Evolutionary conservation across 1,139 yeast genomes (phyloP).

Genomic region (Sugiyamaella novakii): DNA sequence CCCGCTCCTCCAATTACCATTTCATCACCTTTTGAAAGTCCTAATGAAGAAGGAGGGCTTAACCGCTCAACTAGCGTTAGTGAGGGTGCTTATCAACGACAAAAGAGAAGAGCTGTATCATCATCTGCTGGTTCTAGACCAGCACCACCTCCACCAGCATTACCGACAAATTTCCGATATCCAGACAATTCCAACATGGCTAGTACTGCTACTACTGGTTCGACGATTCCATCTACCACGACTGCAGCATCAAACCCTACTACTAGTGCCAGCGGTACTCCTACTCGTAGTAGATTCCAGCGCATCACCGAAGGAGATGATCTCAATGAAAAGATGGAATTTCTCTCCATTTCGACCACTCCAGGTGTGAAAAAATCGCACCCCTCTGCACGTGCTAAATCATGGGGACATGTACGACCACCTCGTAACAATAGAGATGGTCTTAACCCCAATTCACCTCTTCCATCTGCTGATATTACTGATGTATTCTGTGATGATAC

Average conservation of each 20-base stretch:
- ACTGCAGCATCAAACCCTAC: not conserved
- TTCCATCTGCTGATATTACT: slow-evolving; percentile 48
- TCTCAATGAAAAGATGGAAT: slow-evolving; percentile 17
- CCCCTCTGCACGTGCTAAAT: slow-evolving; percentile 87
- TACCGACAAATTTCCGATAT: slow-evolving; percentile 28
- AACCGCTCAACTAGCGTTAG: slow-evolving; percentile 31
- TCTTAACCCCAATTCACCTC: slow-evolving; percentile 14
- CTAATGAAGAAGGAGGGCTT: slow-evolving; percentile 18
- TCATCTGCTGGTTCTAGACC: slow-evolving; percentile 17
- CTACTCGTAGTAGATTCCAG: slow-evolving; percentile 18
- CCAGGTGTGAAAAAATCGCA: slow-evolving; percentile 48
- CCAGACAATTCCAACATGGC: slow-evolving; percentile 21
- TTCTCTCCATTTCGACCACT: slow-evolving; percentile 2
- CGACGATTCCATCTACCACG: slow-evolving; percentile 1
- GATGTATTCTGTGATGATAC: slow-evolving; percentile 71
- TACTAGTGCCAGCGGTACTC: slow-evolving; percentile 14
- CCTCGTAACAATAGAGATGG: slow-evolving; percentile 47
- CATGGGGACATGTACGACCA: slow-evolving; percentile 78
- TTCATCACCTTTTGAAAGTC: slow-evolving; percentile 20
- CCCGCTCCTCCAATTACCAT: slow-evolving; percentile 10
- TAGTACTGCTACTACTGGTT: slow-evolving; percentile 1
- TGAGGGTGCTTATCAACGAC: slow-evolving; percentile 27
- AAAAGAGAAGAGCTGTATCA: slow-evolving; percentile 22
- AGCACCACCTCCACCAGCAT: slow-evolving; percentile 22
- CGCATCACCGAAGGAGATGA: slow-evolving; percentile 13